Evolutionary conservation across 306 rosid species (phyloP).

Genomic region (Sesbania bispinosa): DNA sequence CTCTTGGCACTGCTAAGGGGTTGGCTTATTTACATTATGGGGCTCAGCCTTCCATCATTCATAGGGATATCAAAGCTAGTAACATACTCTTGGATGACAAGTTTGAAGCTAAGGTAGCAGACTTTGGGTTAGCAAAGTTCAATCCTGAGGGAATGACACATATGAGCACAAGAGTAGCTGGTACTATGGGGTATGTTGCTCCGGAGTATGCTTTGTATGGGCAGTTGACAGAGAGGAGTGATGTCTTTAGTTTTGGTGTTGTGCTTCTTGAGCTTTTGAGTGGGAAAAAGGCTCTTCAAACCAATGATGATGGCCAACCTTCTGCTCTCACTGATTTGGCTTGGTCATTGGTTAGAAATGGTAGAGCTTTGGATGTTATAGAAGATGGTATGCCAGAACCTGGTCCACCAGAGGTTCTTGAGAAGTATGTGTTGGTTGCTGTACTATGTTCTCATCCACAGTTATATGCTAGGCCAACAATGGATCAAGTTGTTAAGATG

Average conservation of each 20-base stretch:
- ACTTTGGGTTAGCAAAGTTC: constrained; percentile 90
- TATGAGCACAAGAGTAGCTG: constrained; percentile 94
- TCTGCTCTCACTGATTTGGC: constrained; percentile 80
- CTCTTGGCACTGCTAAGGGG: constrained; percentile 86
- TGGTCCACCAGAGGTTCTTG: constrained; percentile 62
- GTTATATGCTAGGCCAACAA: constrained; percentile 88
- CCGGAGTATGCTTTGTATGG: constrained; percentile 97
- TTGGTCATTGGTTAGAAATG: constrained; percentile 74
- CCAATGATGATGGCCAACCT: constrained; percentile 48
- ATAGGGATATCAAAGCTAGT: constrained; percentile 88
- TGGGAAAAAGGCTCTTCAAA: constrained; percentile 80
- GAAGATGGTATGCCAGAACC: constrained; percentile 71
- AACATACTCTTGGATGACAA: constrained; percentile 84
- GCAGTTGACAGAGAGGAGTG: constrained; percentile 88
- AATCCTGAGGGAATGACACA: constrained; percentile 92
- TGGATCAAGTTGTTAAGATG: constrained; percentile 97
- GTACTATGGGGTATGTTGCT: constrained; percentile 96
- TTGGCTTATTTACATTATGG: constrained; percentile 92
- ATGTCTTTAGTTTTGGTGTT: constrained; percentile 86
- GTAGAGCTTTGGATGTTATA: constrained; percentile 67
- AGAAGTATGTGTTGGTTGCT: constrained; percentile 80
- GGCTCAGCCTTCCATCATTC: constrained; percentile 89
- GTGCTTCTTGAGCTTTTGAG: constrained; percentile 92
- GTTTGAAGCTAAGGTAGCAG: constrained; percentile 87
- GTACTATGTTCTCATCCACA: constrained; percentile 94